Evolutionary conservation across 2,329 filamentous ascomycete species (phyloP).

Genomic region (Ophiocordyceps australis): DNA sequence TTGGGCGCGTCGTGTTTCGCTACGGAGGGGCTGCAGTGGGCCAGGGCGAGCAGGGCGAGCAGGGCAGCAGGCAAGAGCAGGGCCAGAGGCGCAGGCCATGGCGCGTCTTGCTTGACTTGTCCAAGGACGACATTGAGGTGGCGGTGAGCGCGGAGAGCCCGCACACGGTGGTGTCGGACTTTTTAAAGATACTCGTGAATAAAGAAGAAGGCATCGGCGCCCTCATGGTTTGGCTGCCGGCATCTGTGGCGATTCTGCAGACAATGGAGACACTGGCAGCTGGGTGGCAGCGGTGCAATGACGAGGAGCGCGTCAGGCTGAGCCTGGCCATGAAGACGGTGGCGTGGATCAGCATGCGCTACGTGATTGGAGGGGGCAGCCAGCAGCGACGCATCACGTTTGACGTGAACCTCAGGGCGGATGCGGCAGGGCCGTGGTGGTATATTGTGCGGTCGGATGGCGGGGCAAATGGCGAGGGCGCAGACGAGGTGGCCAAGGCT

Average conservation of each 20-base stretch:
- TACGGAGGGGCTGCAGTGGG: no score
- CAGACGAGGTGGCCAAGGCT: slow-evolving; percentile 17
- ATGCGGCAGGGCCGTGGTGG: slow-evolving; percentile 32
- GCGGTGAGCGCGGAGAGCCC: slow-evolving; percentile 45
- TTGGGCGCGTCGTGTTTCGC: slow-evolving; percentile 48
- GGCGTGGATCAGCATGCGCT: slow-evolving; percentile 39
- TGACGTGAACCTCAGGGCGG: slow-evolving; percentile 29
- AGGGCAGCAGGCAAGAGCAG: slow-evolving; percentile 1
- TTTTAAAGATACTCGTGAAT: slow-evolving; percentile 40
- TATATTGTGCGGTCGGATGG: slow-evolving; percentile 20
- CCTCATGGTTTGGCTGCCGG: slow-evolving; percentile 34
- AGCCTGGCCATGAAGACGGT: slow-evolving; percentile 33
- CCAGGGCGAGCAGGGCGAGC: neutral
- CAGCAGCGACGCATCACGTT: slow-evolving; percentile 23
- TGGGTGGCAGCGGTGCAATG: slow-evolving; percentile 24
- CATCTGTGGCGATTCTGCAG: slow-evolving; percentile 46
- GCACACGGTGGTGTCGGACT: slow-evolving; percentile 43
- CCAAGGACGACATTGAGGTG: slow-evolving; percentile 33
- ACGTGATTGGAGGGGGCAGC: slow-evolving; percentile 12
- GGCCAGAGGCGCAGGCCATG: slow-evolving; percentile 13
- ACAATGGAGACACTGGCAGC: slow-evolving; percentile 42
- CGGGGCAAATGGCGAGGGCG: slow-evolving; percentile 3
- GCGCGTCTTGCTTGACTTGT: slow-evolving; percentile 40
- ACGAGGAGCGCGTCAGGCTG: slow-evolving; percentile 25
- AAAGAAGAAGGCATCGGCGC: slow-evolving; percentile 29